Conservation (phyloP, 2,329 filamentous ascomycete genomes). For the Paramyrothecium sp. region DNA sequence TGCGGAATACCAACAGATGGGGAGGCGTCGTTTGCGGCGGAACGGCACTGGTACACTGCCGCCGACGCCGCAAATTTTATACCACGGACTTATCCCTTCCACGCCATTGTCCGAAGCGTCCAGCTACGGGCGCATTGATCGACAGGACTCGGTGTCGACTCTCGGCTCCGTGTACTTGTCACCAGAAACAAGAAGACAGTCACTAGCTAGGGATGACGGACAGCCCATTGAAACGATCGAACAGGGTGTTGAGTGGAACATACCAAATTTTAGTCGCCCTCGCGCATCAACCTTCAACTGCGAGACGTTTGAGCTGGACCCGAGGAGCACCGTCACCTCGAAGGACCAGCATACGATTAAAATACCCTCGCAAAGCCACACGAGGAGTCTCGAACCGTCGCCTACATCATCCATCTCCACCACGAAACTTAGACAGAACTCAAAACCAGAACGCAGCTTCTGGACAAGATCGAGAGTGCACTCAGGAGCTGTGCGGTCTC, state of each 20-base stretch:
- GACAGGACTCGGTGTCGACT: slow-evolving; percentile 13
- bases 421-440: not conserved
- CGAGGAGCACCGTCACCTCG: no score
- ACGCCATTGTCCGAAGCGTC: slow-evolving; percentile 16
- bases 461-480: slow-evolving; percentile 8
- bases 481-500: slow-evolving; percentile 5
- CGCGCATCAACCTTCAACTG: not conserved
- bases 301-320: not conserved
- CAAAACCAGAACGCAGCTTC: not conserved
- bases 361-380: not conserved
- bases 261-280: not conserved
- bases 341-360: not conserved
- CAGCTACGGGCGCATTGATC: slow-evolving; percentile 9
- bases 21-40: slow-evolving; percentile 6
- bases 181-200: not conserved
- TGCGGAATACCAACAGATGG: not conserved
- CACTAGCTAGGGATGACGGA: not conserved
- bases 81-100: slow-evolving; percentile 29
- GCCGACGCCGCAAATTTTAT: slow-evolving; percentile 26
- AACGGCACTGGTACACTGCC: slow-evolving; percentile 14
- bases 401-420: not conserved
- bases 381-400: not conserved
- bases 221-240: not conserved
- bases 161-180: slow-evolving; percentile 12
- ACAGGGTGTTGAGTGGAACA: not conserved